These are phyloP conservation scores for Yamadazyma akitaensis DNA, from an alignment of 805 yeast species.

Conservation along the genomic window DNA sequence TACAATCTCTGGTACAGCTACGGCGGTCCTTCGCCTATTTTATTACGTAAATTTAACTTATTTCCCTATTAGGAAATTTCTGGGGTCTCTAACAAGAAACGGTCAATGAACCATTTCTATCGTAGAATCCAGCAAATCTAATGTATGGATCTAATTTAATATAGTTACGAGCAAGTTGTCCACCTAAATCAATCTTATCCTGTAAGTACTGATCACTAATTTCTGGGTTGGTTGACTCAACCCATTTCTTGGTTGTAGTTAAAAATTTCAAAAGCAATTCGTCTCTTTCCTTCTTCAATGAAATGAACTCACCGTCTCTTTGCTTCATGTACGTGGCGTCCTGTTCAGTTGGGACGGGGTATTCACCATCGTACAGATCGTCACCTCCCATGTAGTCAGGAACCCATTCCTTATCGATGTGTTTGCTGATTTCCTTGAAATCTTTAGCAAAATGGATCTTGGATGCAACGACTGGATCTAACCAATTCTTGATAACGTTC, in stretches of 20 bases:
- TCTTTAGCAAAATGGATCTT: constrained; percentile 82
- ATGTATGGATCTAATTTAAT: constrained; percentile 73
- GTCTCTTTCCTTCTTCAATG: constrained; percentile 50
- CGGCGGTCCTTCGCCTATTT: too few relatives aligned
- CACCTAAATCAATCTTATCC: constrained; percentile 53
- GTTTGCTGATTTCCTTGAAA: constrained; percentile 61
- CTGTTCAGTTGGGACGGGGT: constrained; percentile 64
- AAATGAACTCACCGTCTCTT: constrained; percentile 26
- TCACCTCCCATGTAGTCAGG: constrained; percentile 77
- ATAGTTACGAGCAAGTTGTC: constrained; percentile 59
- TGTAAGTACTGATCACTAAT: constrained; percentile 47
- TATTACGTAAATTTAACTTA: background rate
- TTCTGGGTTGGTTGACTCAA: constrained; percentile 54
- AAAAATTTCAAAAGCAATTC: constrained; percentile 53
- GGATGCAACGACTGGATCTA: constrained; percentile 76
- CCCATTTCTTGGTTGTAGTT: constrained; percentile 73
- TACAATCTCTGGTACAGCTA: too few relatives aligned
- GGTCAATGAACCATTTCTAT: constrained; percentile 55
- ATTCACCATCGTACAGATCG: constrained; percentile 55
- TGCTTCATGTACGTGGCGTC: constrained; percentile 37
- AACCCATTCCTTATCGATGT: constrained; percentile 56
- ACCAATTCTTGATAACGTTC: constrained; percentile 85
- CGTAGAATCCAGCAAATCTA: constrained; percentile 75
- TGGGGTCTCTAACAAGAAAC: constrained; percentile 5
- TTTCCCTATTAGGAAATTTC: constrained; percentile 6